Percentiles rank a stretch among this genome's conserved stretches.
These are phyloP conservation scores for Emergomyces pasteurianus DNA, from an alignment of 2,329 filamentous ascomycete species.

Conservation along the genomic window DNA sequence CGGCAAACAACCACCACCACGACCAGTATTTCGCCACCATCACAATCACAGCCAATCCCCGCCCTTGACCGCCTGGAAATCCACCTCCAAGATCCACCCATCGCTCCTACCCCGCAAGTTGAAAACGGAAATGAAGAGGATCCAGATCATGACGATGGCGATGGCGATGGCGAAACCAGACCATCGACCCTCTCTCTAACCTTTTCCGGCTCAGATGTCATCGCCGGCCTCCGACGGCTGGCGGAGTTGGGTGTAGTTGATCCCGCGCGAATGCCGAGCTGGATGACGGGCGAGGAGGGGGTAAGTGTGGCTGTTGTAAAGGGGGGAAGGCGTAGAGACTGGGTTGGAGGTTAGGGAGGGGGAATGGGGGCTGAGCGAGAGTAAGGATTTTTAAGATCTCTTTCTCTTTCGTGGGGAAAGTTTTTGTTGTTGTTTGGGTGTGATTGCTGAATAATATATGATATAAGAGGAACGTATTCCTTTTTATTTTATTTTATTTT, in stretches of 20 bases:
- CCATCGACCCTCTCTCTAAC: conserved; percentile 38
- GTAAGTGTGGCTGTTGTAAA: conserved; percentile 61
- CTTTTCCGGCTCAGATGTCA: conserved; percentile 66
- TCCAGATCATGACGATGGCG: conserved; percentile 1
- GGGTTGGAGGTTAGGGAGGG: background rate
- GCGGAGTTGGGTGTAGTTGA: conserved; percentile 63
- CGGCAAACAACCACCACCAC: background rate
- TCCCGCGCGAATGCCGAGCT: conserved; percentile 68
- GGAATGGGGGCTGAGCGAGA: background rate
- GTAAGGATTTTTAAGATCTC: too few relatives aligned
- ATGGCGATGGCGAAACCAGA: background rate
- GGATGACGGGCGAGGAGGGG: conserved; percentile 81
- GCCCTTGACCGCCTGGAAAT: conserved; percentile 38
- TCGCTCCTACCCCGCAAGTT: conserved; percentile 11
- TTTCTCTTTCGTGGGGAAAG: too few relatives aligned
- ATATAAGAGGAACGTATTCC: too few relatives aligned
- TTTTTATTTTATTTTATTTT: too few relatives aligned
- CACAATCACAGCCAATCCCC: background rate
- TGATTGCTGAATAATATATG: too few relatives aligned
- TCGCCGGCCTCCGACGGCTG: conserved; percentile 65
- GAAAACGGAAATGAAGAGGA: background rate
- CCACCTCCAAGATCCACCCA: conserved; percentile 37
- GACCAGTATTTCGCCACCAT: background rate
- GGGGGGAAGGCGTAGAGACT: conserved; percentile 36
- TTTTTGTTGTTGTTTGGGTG: too few relatives aligned